Percentiles rank a stretch among this genome's conserved stretches.
Conservation (phyloP, 371 early-diverging fungal species). For the Coemansia sp. region DNA sequence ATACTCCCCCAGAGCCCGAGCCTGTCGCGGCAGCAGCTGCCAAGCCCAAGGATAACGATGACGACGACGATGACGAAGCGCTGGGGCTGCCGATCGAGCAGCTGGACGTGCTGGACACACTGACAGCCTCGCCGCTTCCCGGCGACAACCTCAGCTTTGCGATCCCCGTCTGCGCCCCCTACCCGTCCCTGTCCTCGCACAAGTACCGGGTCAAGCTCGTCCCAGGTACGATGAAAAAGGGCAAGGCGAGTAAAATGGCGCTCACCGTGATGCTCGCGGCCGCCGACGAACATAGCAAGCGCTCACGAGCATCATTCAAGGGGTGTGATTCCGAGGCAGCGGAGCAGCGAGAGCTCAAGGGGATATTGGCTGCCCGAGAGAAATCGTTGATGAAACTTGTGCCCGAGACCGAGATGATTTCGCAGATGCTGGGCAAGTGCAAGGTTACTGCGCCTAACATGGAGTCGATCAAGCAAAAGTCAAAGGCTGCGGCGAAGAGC, state of each 20-base stretch:
- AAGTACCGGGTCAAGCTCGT: conserved; percentile 95
- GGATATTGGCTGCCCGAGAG: conserved; percentile 57
- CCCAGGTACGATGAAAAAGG: conserved; percentile 97
- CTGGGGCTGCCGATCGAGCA: conserved; percentile 18
- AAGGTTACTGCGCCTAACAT: conserved; percentile 79
- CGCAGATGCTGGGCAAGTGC: conserved; percentile 83
- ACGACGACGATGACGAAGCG: conserved; percentile 4
- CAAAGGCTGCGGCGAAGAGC: conserved; percentile 43
- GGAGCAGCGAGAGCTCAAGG: conserved; percentile 28
- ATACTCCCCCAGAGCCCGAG: not conserved
- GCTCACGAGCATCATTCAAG: conserved; percentile 52
- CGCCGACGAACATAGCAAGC: conserved; percentile 24
- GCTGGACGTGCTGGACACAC: conserved; percentile 69
- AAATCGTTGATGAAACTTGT: conserved; percentile 78
- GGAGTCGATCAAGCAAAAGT: conserved; percentile 65
- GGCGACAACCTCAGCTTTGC: conserved; percentile 86
- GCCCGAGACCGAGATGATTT: conserved; percentile 81
- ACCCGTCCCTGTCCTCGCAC: conserved; percentile 79
- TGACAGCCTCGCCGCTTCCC: conserved; percentile 75
- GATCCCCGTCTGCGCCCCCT: conserved; percentile 98
- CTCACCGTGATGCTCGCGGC: conserved; percentile 57
- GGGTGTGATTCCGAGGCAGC: conserved; percentile 22
- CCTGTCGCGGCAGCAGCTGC: not conserved
- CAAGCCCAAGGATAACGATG: conserved; percentile 1
- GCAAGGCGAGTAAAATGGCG: conserved; percentile 72